Evolutionary conservation across 768 basidiomycete species (phyloP).

Genomic region (Boletus subparvulus): DNA sequence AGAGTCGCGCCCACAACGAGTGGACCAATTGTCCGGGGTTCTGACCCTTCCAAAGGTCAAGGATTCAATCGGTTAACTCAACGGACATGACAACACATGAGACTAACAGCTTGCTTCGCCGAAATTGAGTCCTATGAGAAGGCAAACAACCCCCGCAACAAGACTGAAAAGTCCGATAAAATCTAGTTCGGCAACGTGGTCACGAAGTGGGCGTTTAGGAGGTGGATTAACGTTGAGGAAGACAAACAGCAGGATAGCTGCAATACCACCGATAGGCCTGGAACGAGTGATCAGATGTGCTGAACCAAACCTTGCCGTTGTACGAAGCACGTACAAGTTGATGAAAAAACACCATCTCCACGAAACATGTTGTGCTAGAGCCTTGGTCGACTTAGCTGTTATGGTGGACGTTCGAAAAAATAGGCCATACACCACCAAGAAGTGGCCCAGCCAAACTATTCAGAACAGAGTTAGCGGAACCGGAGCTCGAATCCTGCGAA

Average conservation of each 20-base stretch:
- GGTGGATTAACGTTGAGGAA: constrained; percentile 77
- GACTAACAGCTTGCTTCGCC: constrained; percentile 63
- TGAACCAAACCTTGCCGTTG: background rate
- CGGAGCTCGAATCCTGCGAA: background rate
- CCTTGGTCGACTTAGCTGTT: constrained; percentile 35
- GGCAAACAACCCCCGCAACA: constrained; percentile 60
- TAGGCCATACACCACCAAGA: constrained; percentile 69
- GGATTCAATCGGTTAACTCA: background rate
- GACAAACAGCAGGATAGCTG: constrained; percentile 58
- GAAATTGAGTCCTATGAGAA: constrained; percentile 71
- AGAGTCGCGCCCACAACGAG: constrained; percentile 53
- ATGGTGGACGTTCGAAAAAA: background rate
- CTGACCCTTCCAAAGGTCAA: constrained; percentile 44
- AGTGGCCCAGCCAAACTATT: constrained; percentile 71
- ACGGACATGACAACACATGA: background rate
- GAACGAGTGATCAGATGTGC: background rate
- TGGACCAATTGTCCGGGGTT: constrained; percentile 54
- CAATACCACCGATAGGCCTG: constrained; percentile 71
- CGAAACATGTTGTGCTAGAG: constrained; percentile 66
- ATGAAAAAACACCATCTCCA: constrained; percentile 88
- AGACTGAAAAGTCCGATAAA: constrained; percentile 64
- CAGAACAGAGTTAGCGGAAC: background rate
- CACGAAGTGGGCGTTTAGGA: constrained; percentile 51
- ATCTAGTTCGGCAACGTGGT: constrained; percentile 66
- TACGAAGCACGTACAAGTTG: constrained; percentile 51